Evolutionary conservation across 208 protist species (phyloP).

Genomic region (Leishmania major): DNA sequence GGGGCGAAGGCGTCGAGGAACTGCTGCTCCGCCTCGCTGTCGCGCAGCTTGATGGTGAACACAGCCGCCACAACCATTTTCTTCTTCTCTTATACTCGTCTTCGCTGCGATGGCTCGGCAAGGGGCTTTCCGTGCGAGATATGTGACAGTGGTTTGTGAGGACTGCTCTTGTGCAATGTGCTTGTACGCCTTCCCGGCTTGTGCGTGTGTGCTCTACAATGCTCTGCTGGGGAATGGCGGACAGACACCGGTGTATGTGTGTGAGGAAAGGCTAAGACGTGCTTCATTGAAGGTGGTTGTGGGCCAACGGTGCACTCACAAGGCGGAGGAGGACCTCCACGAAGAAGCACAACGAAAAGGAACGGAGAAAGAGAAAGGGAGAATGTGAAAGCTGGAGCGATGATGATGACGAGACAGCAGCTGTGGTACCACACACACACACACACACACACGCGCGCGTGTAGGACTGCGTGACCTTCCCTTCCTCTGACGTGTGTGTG

Average conservation of each 20-base stretch:
- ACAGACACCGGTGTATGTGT: not conserved
- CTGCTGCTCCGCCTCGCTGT: conserved; percentile 30
- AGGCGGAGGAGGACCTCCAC: not conserved
- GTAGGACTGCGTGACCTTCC: too few species aligned
- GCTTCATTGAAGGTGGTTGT: not conserved
- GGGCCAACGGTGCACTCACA: not conserved
- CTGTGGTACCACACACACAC: not conserved
- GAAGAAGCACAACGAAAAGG: not conserved
- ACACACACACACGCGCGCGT: too few species aligned
- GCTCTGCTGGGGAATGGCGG: not conserved
- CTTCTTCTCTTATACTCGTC: conserved; percentile 8
- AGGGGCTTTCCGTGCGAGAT: not conserved
- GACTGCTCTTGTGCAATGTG: not conserved
- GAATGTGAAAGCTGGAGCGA: not conserved
- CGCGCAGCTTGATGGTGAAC: conserved; percentile 52
- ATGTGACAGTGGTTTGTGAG: not conserved
- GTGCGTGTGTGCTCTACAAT: not conserved
- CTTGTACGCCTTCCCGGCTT: not conserved
- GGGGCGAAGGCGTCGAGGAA: conserved; percentile 53
- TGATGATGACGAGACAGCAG: too few species aligned
- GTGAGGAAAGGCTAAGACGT: not conserved
- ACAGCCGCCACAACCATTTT: conserved; percentile 62
- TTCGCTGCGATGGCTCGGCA: not conserved
- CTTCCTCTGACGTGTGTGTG: not conserved
- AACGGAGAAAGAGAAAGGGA: not conserved